These are phyloP conservation scores for Kazachstania sp. DNA, from an alignment of 1,139 yeast genomes.

Conservation along the genomic window DNA sequence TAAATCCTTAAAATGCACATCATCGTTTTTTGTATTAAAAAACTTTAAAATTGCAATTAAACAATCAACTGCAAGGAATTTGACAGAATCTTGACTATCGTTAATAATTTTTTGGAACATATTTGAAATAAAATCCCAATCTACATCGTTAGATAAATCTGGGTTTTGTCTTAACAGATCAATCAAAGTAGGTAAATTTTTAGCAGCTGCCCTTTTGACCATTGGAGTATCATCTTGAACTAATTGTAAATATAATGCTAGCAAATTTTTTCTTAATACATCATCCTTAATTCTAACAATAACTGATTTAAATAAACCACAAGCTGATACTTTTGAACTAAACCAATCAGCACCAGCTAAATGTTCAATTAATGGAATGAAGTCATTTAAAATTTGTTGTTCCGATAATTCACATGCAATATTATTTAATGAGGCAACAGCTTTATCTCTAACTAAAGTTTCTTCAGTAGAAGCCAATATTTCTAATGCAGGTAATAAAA, in stretches of 20 bases:
- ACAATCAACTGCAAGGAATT: conserved; percentile 81
- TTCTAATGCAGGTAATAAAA: conserved; percentile 78
- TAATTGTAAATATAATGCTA: conserved; percentile 59
- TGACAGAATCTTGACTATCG: conserved; percentile 93
- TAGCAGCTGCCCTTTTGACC: conserved; percentile 95
- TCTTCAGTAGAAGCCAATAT: conserved; percentile 90
- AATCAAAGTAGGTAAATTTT: conserved; percentile 65
- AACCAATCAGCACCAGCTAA: conserved; percentile 92
- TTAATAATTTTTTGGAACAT: conserved; percentile 75
- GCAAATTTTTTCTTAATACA: conserved; percentile 47
- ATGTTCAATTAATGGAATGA: conserved; percentile 67
- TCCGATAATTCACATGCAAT: conserved; percentile 59
- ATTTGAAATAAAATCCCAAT: conserved; percentile 66
- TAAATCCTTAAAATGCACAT: conserved; percentile 52
- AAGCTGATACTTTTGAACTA: conserved; percentile 82
- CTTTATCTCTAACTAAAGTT: conserved; percentile 94
- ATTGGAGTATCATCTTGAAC: conserved; percentile 92
- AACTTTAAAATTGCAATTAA: conserved; percentile 63
- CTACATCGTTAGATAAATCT: conserved; percentile 36
- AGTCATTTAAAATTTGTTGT: conserved; percentile 57
- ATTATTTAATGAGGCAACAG: conserved; percentile 73
- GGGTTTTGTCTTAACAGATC: conserved; percentile 43
- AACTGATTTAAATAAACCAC: conserved; percentile 76
- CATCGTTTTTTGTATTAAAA: conserved; percentile 50
- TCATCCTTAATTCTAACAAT: conserved; percentile 51